A percentile compares a stretch with the other conserved stretches of the same genome.
Evolutionary conservation across 2,329 filamentous ascomycete species (phyloP).

Genomic region (Stachybotrys echinatus): DNA sequence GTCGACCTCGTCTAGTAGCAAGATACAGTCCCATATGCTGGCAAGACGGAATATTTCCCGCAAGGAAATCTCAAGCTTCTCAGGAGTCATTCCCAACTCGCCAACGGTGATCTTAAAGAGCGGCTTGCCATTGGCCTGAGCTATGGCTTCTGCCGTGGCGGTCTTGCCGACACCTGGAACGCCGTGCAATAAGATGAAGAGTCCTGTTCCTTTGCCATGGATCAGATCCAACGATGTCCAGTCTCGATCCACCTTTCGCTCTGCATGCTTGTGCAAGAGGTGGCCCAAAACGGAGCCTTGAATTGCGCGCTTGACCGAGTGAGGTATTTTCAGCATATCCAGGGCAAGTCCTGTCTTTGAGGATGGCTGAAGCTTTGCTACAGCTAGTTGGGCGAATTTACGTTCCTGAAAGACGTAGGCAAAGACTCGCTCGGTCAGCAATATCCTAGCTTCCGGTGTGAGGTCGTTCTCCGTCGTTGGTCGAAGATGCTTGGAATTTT

Average conservation of each 20-base stretch:
- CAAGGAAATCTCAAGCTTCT: background rate
- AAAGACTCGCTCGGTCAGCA: background rate
- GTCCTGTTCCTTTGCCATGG: background rate
- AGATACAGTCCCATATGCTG: background rate
- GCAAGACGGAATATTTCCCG: background rate
- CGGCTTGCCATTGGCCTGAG: background rate
- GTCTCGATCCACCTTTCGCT: background rate
- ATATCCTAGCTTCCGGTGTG: background rate
- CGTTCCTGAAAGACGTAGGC: background rate
- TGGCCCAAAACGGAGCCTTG: background rate
- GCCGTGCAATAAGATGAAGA: slow-evolving; percentile 1
- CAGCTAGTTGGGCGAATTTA: background rate
- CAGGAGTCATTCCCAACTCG: background rate
- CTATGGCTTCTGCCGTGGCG: background rate
- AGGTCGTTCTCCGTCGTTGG: background rate
- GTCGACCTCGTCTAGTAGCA: background rate
- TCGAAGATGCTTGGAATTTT: background rate
- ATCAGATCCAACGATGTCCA: background rate
- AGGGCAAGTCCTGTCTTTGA: background rate
- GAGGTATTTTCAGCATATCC: background rate
- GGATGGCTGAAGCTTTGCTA: background rate
- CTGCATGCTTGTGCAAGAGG: background rate
- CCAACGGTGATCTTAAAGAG: background rate
- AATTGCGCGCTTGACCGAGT: background rate
- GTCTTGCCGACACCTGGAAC: slow-evolving; percentile 1